Percentiles rank a stretch among this genome's conserved stretches.
phyloP scores from a whole-genome alignment of 441 rosid species.

The Pelargonium cotyledonis region DNA sequence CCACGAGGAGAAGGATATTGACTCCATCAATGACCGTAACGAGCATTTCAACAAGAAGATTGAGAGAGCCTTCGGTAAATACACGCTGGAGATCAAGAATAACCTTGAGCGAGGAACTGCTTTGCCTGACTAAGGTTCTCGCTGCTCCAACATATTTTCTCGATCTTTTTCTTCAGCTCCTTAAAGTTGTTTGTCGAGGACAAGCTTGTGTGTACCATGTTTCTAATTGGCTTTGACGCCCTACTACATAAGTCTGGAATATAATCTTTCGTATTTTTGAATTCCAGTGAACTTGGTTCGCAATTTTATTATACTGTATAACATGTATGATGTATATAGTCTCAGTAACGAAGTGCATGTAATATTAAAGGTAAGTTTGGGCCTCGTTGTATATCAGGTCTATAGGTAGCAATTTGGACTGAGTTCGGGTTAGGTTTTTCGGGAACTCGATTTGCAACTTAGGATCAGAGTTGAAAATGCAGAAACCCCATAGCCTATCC shows the following conservation, averaged over 20 bases:
- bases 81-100: constrained; percentile 87
- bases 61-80: constrained; percentile 81
- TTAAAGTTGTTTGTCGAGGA: neutral
- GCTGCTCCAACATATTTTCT: constrained; percentile 2
- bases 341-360: no score
- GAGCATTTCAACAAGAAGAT: constrained; percentile 98
- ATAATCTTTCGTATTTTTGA: neutral
- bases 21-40: constrained; percentile 91
- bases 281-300: neutral
- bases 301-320: no score
- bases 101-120: constrained; percentile 94
- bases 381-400: no score
- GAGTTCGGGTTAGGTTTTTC: no score
- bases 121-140: constrained; percentile 62
- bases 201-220: neutral
- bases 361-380: no score
- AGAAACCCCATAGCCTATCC: no score
- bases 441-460: no score
- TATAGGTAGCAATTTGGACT: no score
- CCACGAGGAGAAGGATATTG: constrained; percentile 86
- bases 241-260: neutral
- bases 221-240: neutral
- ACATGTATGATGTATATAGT: no score
- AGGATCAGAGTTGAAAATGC: no score
- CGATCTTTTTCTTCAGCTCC: neutral